Percentiles rank a stretch among this genome's conserved stretches.
These are phyloP conservation scores for Scheffersomyces lignosus DNA, from an alignment of 805 yeast species.

Conservation along the genomic window DNA sequence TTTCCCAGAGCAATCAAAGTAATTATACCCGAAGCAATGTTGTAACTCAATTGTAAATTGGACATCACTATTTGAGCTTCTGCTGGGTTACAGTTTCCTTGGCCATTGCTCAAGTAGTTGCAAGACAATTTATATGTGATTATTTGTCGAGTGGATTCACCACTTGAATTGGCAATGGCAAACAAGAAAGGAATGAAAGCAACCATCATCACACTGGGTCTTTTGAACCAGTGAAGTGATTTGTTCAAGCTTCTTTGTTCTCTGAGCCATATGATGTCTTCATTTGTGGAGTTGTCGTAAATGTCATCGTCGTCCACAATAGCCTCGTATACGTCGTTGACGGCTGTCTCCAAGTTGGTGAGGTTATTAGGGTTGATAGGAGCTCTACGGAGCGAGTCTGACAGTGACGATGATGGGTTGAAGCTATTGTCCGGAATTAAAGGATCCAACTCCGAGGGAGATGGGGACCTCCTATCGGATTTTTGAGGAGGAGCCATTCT, in stretches of 20 bases:
- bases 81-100: slow-evolving; percentile 27
- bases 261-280: slow-evolving; percentile 48
- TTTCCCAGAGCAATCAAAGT: slow-evolving; percentile 59
- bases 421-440: no score
- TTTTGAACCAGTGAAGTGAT: slow-evolving; percentile 49
- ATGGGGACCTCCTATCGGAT: no score
- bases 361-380: slow-evolving; percentile 5
- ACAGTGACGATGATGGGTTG: no score
- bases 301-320: slow-evolving; percentile 37
- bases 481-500: no score
- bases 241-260: slow-evolving; percentile 49
- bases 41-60: slow-evolving; percentile 45
- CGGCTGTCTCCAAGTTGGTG: slow-evolving; percentile 28
- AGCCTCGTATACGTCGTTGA: slow-evolving; percentile 40
- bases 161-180: slow-evolving; percentile 40
- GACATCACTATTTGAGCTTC: slow-evolving; percentile 45
- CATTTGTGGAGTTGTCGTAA: slow-evolving; percentile 32
- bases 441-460: no score
- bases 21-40: slow-evolving; percentile 43
- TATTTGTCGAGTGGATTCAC: slow-evolving; percentile 43
- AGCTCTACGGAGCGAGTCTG: no score
- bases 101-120: slow-evolving; percentile 15
- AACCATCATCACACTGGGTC: slow-evolving; percentile 58
- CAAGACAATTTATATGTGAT: slow-evolving; percentile 31
- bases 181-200: slow-evolving; percentile 42